These are phyloP conservation scores for Phialocephala subalpina DNA, from an alignment of 2,329 filamentous ascomycete species.

Conservation along the genomic window DNA sequence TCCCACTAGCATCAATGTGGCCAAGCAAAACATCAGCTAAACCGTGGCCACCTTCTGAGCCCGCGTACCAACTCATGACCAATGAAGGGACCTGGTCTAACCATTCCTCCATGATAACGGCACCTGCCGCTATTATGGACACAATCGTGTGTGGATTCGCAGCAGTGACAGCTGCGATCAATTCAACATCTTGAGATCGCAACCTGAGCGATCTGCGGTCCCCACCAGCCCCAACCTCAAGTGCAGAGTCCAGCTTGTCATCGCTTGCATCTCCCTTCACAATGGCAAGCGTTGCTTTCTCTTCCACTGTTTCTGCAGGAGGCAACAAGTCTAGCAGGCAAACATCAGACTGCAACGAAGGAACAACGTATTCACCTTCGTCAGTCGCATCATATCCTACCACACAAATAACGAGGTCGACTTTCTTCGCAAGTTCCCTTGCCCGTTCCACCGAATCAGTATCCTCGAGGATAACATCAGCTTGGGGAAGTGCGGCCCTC, in stretches of 20 bases:
- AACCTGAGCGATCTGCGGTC: conserved; percentile 20
- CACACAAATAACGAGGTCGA: conserved; percentile 21
- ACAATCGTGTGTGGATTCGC: conserved; percentile 24
- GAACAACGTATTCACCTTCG: conserved; percentile 25
- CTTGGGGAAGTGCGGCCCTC: conserved; percentile 10
- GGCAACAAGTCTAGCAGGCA: conserved; percentile 19
- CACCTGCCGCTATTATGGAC: conserved; percentile 18
- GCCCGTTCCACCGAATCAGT: conserved; percentile 13
- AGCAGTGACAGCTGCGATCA: conserved; percentile 19
- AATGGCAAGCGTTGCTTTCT: conserved; percentile 10
- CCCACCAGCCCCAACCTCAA: conserved; percentile 15
- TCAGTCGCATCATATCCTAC: conserved; percentile 23
- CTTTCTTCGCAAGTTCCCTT: conserved; percentile 12
- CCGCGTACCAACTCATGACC: conserved; percentile 25
- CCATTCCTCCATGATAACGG: no score
- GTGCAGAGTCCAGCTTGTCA: background rate
- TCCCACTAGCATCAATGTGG: conserved; percentile 20
- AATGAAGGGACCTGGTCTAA: no score
- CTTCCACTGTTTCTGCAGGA: conserved; percentile 15
- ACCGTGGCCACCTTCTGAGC: conserved; percentile 21
- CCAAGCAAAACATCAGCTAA: conserved; percentile 27
- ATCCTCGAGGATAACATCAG: conserved; percentile 8
- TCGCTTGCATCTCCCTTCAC: background rate
- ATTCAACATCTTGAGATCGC: conserved; percentile 17
- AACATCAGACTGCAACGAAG: conserved; percentile 14